phyloP scores from a whole-genome alignment of 164 flowering plant species.

The Aristolochia contorta region DNA sequence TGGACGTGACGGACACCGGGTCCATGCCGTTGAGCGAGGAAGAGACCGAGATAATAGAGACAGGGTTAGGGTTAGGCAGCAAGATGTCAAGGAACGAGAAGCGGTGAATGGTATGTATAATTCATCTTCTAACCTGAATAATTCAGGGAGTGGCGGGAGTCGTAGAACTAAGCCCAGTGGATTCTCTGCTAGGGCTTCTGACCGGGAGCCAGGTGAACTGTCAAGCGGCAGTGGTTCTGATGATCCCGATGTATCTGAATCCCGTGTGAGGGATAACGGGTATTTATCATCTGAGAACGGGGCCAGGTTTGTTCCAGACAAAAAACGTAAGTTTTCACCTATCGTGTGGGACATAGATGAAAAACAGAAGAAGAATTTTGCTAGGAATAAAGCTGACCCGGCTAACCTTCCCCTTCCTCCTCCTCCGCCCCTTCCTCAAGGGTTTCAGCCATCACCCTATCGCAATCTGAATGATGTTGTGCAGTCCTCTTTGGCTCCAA shows the following conservation, averaged over 20 bases:
- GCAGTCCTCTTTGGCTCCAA: background rate
- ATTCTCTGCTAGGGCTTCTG: conserved; percentile 23
- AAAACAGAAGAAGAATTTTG: conserved; percentile 7
- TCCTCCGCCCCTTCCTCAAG: conserved; percentile 5
- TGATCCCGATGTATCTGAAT: conserved; percentile 37
- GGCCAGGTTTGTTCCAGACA: conserved; percentile 17
- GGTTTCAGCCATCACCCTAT: conserved; percentile 4
- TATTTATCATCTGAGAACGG: conserved; percentile 33
- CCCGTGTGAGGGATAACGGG: conserved; percentile 19
- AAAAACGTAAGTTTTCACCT: conserved; percentile 68
- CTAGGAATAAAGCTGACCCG: background rate
- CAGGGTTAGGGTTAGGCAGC: conserved; percentile 29
- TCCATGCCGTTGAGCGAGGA: conserved; percentile 6
- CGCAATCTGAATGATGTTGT: background rate
- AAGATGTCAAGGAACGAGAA: conserved; percentile 38
- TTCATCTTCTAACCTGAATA: conserved; percentile 36
- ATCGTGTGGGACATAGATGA: conserved; percentile 37
- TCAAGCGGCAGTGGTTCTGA: conserved; percentile 86
- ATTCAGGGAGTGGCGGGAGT: conserved; percentile 35
- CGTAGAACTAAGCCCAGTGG: conserved; percentile 16
- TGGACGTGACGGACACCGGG: conserved; percentile 15
- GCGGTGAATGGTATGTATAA: conserved; percentile 28
- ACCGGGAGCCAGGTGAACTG: conserved; percentile 77
- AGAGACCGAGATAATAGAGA: conserved; percentile 20
- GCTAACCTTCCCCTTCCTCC: conserved; percentile 4